Conservation (phyloP, 2,329 filamentous ascomycete genomes). For the Aspergillus ochraceus region DNA sequence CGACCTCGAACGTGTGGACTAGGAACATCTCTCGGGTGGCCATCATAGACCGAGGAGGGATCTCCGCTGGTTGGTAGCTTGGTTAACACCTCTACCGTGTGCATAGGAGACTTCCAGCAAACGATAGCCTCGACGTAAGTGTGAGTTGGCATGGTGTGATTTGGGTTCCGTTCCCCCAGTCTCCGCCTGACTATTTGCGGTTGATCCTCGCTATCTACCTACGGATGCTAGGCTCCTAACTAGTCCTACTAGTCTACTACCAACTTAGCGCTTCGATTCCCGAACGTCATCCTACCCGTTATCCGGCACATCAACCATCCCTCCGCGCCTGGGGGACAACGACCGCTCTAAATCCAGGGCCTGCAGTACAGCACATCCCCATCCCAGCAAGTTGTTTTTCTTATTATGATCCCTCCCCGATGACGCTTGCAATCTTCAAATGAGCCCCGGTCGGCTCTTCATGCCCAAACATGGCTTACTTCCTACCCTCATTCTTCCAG, state of each 20-base stretch:
- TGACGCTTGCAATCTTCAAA: conserved; percentile 25
- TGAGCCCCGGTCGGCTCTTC: conserved; percentile 34
- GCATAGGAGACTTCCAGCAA: neutral
- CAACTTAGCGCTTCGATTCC: conserved; percentile 14
- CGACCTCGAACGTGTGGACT: neutral
- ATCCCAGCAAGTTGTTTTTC: conserved; percentile 10
- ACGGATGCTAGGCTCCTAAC: too few relatives aligned
- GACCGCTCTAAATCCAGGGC: neutral
- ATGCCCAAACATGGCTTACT: conserved; percentile 62
- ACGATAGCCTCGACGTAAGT: conserved; percentile 5
- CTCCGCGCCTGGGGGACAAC: conserved; percentile 11
- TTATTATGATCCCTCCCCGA: conserved; percentile 24
- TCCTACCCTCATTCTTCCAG: conserved; percentile 76
- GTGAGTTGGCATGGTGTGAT: conserved; percentile 22
- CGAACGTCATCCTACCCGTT: conserved; percentile 32
- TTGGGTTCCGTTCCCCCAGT: conserved; percentile 18
- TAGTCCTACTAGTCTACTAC: conserved; percentile 13
- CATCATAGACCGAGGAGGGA: neutral
- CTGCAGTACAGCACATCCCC: conserved; percentile 10
- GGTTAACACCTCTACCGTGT: too few relatives aligned
- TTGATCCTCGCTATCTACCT: conserved; percentile 20
- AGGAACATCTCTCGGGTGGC: neutral
- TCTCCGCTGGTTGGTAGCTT: neutral
- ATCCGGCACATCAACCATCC: conserved; percentile 10
- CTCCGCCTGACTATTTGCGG: conserved; percentile 24